phyloP scores from a whole-genome alignment of 257 asterid species.

The Anisodus acutangulus region DNA sequence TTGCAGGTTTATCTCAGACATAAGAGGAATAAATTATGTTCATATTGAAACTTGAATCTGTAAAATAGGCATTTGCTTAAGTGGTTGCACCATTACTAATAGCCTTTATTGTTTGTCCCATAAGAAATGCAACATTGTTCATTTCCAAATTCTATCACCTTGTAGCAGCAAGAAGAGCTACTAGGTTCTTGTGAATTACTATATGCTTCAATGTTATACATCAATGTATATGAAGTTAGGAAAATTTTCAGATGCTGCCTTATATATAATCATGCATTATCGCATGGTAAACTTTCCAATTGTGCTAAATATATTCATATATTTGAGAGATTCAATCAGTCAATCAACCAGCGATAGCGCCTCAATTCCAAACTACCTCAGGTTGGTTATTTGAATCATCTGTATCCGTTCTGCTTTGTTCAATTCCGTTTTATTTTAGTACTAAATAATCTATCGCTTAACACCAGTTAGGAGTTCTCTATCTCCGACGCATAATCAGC shows the following conservation, averaged over 20 bases:
- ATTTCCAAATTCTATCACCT: too few species aligned
- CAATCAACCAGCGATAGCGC: too few species aligned
- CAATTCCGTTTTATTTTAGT: background rate
- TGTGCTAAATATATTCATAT: background rate
- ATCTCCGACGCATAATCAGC: too few species aligned
- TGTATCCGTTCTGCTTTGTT: too few species aligned
- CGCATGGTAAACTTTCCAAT: background rate
- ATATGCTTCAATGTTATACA: too few species aligned
- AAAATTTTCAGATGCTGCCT: background rate
- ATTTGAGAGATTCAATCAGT: background rate
- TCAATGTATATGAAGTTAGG: background rate
- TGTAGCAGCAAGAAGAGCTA: too few species aligned
- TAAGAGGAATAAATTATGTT: background rate
- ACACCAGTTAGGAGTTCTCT: background rate
- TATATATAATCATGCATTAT: background rate
- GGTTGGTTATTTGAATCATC: too few species aligned
- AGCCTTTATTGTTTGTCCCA: background rate
- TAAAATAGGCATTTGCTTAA: background rate
- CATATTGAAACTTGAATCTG: background rate
- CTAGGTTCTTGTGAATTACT: too few species aligned
- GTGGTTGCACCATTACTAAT: background rate
- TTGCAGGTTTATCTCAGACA: slow-evolving; percentile 51
- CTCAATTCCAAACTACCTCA: too few species aligned
- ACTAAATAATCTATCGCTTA: background rate
- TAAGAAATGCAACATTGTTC: background rate